Evolutionary conservation across 2,329 filamentous ascomycete genomes (phyloP).

Genomic region (Botryotinia calthae): DNA sequence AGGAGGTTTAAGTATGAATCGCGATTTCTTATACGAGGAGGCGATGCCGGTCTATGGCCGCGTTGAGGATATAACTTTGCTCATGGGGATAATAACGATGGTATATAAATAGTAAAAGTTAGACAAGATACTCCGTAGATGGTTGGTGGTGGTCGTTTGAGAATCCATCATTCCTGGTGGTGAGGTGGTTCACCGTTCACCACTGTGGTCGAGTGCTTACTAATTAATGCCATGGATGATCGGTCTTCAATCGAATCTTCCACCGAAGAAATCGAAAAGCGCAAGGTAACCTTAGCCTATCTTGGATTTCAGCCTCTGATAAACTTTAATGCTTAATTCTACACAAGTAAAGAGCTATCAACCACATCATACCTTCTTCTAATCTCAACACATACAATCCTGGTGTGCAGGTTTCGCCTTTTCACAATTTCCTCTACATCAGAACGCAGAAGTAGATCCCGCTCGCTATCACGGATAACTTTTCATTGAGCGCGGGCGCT

Average conservation of each 20-base stretch:
- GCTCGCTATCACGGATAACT: slow-evolving; percentile 27
- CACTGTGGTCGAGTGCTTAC: slow-evolving; percentile 4
- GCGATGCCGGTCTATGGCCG: neutral
- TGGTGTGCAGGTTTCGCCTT: slow-evolving; percentile 37
- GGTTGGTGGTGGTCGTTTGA: neutral
- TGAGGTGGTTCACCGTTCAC: neutral
- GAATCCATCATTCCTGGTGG: neutral
- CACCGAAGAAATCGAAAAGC: slow-evolving; percentile 6
- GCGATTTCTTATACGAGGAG: neutral
- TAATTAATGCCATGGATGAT: slow-evolving; percentile 5
- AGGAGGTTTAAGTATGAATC: neutral
- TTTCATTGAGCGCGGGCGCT: slow-evolving; percentile 40
- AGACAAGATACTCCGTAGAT: neutral
- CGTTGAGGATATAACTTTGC: neutral
- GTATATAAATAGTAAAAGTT: neutral
- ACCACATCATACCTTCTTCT: slow-evolving; percentile 6
- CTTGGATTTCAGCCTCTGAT: slow-evolving; percentile 17
- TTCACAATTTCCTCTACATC: slow-evolving; percentile 29
- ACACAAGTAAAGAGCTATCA: slow-evolving; percentile 17
- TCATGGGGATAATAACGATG: neutral
- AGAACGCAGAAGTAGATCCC: slow-evolving; percentile 15
- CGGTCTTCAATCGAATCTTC: neutral
- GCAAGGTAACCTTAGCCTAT: slow-evolving; percentile 12
- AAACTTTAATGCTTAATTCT: slow-evolving; percentile 15
- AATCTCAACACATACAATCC: slow-evolving; percentile 16